A percentile compares a stretch with the other conserved stretches of the same genome.
Evolutionary conservation across 78 protist species (phyloP).

Genomic region (Anaeramoeba flamelloides): DNA sequence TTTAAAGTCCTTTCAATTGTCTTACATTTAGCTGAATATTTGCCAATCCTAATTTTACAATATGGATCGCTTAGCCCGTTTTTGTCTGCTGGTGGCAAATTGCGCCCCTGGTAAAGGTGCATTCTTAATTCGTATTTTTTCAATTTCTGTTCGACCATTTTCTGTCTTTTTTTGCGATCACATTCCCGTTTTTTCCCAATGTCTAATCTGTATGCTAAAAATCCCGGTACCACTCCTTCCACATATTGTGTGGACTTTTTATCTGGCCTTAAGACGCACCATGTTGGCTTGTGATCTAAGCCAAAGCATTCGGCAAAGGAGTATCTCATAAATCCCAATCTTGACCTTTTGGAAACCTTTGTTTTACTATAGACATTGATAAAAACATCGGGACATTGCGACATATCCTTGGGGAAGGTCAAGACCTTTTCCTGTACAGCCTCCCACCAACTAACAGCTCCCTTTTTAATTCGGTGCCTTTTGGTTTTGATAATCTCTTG

Average conservation of each 20-base stretch:
- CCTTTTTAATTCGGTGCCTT: neutral
- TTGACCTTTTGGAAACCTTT: neutral
- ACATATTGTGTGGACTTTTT: neutral
- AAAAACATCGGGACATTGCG: constrained; percentile 7
- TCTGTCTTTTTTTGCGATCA: neutral
- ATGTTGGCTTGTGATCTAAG: constrained; percentile 3
- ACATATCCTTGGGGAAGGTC: neutral
- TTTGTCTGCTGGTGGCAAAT: constrained; percentile 10
- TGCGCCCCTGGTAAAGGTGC: constrained; percentile 19
- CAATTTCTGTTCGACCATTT: neutral
- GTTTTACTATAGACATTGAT: neutral
- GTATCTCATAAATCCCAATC: neutral
- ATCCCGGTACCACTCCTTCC: constrained; percentile 6
- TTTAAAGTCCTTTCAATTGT: constrained; percentile 5
- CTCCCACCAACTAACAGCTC: constrained; percentile 7
- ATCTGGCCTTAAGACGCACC: constrained; percentile 7
- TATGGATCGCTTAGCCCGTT: constrained; percentile 19
- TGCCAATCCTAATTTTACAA: neutral
- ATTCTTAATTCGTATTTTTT: constrained; percentile 5
- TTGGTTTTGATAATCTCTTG: neutral
- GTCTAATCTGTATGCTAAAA: constrained; percentile 4
- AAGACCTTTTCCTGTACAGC: neutral
- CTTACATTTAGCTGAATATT: neutral
- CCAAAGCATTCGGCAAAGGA: neutral
- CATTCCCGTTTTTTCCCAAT: neutral